These are phyloP conservation scores for Naegleria lovaniensis DNA, from an alignment of 208 protist genomes.

Conservation along the genomic window DNA sequence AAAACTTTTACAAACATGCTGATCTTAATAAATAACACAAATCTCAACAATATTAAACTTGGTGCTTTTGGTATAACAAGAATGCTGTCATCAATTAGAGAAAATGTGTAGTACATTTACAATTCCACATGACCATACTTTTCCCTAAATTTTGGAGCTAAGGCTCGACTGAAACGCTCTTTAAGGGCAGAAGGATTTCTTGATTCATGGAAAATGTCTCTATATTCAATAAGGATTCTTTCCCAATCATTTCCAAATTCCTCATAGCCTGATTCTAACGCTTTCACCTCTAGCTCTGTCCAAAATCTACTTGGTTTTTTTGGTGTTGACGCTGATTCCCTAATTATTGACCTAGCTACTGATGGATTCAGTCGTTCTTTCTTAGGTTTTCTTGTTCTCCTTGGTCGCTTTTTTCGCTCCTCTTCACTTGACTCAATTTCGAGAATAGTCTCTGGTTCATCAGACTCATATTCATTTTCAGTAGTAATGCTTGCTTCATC, in stretches of 20 bases:
- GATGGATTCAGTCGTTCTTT: not conserved
- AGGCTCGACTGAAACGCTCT: not conserved
- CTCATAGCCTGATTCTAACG: not conserved
- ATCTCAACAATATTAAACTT: too few species aligned
- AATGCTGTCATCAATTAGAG: too few species aligned
- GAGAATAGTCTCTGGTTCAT: not conserved
- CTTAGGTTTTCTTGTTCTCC: not conserved
- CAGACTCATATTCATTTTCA: too few species aligned
- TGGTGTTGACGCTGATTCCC: not conserved
- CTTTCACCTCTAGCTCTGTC: not conserved
- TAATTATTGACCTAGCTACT: not conserved
- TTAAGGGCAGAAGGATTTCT: not conserved
- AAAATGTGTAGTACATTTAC: too few species aligned
- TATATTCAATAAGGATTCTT: not conserved
- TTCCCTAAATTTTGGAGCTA: not conserved
- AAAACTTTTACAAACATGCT: not conserved
- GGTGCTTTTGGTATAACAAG: too few species aligned
- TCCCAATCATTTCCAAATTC: not conserved
- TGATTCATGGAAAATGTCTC: not conserved
- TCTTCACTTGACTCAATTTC: not conserved
- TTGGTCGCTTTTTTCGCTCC: not conserved
- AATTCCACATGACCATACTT: too few species aligned
- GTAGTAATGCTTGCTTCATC: too few species aligned
- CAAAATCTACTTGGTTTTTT: not conserved
- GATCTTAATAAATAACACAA: too few species aligned